Evolutionary conservation across 2,329 filamentous ascomycete genomes (phyloP), one percentile per base, ranked within the genome.

Genomic region (Colletotrichum tamarilloi): DNA sequence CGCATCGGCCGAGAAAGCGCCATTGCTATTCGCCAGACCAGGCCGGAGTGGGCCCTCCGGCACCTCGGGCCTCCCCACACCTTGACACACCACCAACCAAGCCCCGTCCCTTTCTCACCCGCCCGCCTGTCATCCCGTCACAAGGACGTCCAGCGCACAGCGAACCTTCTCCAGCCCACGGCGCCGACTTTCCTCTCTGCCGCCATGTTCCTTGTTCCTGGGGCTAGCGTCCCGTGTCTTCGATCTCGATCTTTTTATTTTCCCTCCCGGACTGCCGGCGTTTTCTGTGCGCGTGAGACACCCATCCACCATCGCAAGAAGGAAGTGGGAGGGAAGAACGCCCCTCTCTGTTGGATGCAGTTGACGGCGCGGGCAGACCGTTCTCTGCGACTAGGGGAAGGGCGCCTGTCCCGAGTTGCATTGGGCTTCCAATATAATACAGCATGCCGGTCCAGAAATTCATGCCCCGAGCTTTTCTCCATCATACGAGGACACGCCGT

Each of bases 151-250:
- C 24, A 52, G 38, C 30, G 42, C 42, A 49, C 42, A 49, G 19
- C 42, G 42, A 26, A 49, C n/a, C 19, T 60, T 67, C 12, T 52
- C 60, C 52, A 22, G 5, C 6, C 1, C 26, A 22, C 24, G 53
- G 53, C 24, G 26, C 46, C 14, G 7, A 55, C 1, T 19, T 11
- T 24, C 14, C 22, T 56, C 53, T 26, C 53, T 26, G 53, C 53
- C 16, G 22, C 53, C 26, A 24, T 42, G 4, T n/a, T 9, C 52
- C 56, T 30, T 28, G 67, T 69, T 60, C 59, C 70, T 65, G 59
- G 49, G 66, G 60, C 66, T 68, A 58, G 57, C 55, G 42, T 64
- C 26, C 52, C 22, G 35, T 58, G 63, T 68, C 69, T 70, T 30
- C 49, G 59, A 69, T 69, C 70, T 60, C 46, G 55, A 69, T 64